Conservation (phyloP, 805 yeast genomes). For the Candida pini region DNA sequence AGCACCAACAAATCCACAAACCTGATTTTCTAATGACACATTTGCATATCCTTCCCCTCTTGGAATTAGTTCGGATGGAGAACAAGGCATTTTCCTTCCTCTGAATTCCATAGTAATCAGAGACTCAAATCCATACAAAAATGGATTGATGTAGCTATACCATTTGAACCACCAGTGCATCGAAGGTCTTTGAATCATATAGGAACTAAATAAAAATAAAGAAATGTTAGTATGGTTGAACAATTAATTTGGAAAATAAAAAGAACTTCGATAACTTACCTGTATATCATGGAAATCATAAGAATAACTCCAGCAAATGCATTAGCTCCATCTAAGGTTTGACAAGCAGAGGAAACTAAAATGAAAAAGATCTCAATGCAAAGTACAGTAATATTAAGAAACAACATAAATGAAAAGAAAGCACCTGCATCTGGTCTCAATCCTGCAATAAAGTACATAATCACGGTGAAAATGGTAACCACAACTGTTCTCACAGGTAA, state of each 20-base stretch:
- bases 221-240: no score
- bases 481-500: slow-evolving; percentile 52
- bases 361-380: no score
- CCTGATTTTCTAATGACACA: slow-evolving; percentile 33
- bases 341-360: no score
- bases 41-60: slow-evolving; percentile 49
- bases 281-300: slow-evolving; percentile 48
- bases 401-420: slow-evolving; percentile 45
- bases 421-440: slow-evolving; percentile 49
- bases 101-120: slow-evolving; percentile 54
- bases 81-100: slow-evolving; percentile 47
- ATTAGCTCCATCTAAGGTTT: no score
- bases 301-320: no score
- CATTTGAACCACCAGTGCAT: slow-evolving; percentile 60
- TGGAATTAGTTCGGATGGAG: slow-evolving; percentile 50
- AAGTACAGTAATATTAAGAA: no score
- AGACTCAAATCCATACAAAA: slow-evolving; percentile 44
- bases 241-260: no score
- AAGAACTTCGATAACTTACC: no score
- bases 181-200: slow-evolving; percentile 33
- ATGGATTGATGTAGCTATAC: slow-evolving; percentile 44
- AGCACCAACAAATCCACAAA: slow-evolving; percentile 50
- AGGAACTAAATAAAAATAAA: slow-evolving; percentile 57
- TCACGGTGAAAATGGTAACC: slow-evolving; percentile 40
- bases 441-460: slow-evolving; percentile 47